These are phyloP conservation scores for Flammula alnicola DNA, from an alignment of 1,284 basidiomycete genomes.

Conservation along the genomic window DNA sequence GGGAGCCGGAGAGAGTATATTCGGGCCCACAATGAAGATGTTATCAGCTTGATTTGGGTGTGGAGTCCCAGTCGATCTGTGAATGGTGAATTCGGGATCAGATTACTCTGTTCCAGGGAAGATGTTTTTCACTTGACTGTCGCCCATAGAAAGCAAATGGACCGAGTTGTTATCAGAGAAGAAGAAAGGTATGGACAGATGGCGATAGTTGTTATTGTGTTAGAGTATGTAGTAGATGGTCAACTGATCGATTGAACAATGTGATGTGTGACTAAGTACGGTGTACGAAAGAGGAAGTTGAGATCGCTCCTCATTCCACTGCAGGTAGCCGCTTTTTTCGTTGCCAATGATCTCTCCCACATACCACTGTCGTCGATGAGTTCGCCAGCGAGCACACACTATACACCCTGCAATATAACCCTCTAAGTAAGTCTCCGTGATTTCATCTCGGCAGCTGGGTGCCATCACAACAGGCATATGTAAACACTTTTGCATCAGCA, in stretches of 20 bases:
- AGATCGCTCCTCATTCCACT: background rate
- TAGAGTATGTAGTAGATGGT: background rate
- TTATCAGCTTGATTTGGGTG: no score
- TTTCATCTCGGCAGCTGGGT: no score
- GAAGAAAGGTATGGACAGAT: background rate
- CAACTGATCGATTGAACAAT: no score
- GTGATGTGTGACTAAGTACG: background rate
- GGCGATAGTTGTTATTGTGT: background rate
- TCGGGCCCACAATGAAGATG: no score
- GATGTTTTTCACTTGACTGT: no score
- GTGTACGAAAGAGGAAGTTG: conserved; percentile 4
- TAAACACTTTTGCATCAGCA: conserved; percentile 6
- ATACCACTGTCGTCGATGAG: conserved; percentile 2
- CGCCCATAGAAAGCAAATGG: no score
- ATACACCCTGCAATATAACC: no score
- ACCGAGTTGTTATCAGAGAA: no score
- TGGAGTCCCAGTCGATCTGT: no score
- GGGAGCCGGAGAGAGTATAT: no score
- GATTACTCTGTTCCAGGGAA: no score
- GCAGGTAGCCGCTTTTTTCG: background rate
- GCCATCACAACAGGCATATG: background rate
- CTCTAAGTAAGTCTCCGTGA: conserved; percentile 2
- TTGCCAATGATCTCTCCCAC: conserved; percentile 6
- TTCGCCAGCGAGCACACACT: conserved; percentile 6
- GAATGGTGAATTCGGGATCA: no score